Base-by-base conservation (phyloP, 306 rosid genomes). In the Astragalus membranaceus region DNA sequence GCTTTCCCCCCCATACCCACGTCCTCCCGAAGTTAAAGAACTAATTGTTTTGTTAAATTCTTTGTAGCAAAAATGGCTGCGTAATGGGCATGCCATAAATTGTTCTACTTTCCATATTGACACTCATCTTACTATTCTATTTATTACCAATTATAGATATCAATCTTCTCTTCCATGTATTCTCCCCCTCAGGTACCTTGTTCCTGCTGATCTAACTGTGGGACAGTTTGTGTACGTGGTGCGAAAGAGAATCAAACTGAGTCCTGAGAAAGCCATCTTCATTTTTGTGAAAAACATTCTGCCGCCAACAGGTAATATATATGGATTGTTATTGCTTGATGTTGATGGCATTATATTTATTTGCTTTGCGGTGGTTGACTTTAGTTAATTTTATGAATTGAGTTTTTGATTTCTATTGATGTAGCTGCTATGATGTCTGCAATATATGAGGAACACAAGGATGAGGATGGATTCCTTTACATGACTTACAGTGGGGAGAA, bases 391-490 rank as follows among this genome's bases (percentile, higher is more conserved):
- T 35, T 69, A 62, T 63, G 63, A 69, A 16, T 41, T 63, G 35
- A 68, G 59, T 10, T 56, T 61, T 64, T n/a, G 2, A 39, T 73
- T 55, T 82, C 17, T 78, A 54, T 70, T 77, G 16, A 56, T 81
- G 81, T 85, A 91, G 96, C 92, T 76, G 92, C 91, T 16, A 86
- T 91, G 96, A 86, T 91, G 97, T 91, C 97, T 53, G 89, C 97
- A n/a, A 88, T 87, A 52, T 91, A 91, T 11, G 97, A 91, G 86
- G 97, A 88, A 78, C 76, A 88, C 75, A 91, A 88, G 77, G 97
- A 88, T 44, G 96, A 91, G 64, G 97, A 91, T 83, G 97, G 97
- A 41, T 91, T 91, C 82, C 82, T 91, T 46, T 91, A 91, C 71
- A 91, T 91, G 97, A 86, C 97, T 59, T 91, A 91, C 79, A 91